phyloP scores from a whole-genome alignment of 1,139 yeast species.

The Candida sp. region DNA sequence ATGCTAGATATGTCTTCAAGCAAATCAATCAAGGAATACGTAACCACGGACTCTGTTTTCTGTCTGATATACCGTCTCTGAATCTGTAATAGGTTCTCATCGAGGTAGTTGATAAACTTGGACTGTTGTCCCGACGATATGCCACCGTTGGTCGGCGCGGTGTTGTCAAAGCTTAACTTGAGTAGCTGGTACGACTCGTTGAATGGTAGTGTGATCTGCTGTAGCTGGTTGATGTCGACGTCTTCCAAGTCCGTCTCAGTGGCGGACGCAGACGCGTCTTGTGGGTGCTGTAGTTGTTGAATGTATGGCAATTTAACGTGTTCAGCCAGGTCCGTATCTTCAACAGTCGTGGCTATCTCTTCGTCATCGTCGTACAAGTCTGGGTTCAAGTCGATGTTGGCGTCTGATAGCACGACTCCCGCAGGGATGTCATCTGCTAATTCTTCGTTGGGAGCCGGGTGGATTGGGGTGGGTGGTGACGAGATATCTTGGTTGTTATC shows the following conservation, averaged over 20 bases:
- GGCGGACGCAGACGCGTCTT: conserved; percentile 2
- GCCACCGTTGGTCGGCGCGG: conserved; percentile 6
- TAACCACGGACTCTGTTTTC: conserved; percentile 40
- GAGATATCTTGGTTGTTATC: not conserved
- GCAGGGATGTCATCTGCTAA: conserved; percentile 28
- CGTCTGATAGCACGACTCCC: conserved; percentile 27
- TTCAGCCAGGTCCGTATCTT: not conserved
- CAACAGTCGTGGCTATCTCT: not conserved
- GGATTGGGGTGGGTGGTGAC: conserved; percentile 50
- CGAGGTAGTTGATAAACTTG: conserved; percentile 62
- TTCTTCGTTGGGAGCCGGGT: conserved; percentile 51
- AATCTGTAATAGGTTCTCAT: conserved; percentile 56
- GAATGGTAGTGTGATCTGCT: conserved; percentile 31
- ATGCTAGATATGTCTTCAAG: conserved; percentile 49
- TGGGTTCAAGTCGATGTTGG: conserved; percentile 16
- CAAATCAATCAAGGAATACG: conserved; percentile 42
- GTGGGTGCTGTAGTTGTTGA: conserved; percentile 3
- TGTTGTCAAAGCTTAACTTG: conserved; percentile 7
- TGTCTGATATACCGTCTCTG: conserved; percentile 71
- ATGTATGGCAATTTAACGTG: not conserved
- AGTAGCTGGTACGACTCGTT: conserved; percentile 25
- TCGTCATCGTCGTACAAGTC: not conserved
- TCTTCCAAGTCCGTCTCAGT: conserved; percentile 15
- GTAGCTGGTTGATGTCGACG: conserved; percentile 17
- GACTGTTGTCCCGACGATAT: conserved; percentile 52